A percentile compares a stretch with the other conserved stretches of the same genome.
phyloP scores from a whole-genome alignment of 2,329 filamentous ascomycete species.

The Stromatinia cepivora region DNA sequence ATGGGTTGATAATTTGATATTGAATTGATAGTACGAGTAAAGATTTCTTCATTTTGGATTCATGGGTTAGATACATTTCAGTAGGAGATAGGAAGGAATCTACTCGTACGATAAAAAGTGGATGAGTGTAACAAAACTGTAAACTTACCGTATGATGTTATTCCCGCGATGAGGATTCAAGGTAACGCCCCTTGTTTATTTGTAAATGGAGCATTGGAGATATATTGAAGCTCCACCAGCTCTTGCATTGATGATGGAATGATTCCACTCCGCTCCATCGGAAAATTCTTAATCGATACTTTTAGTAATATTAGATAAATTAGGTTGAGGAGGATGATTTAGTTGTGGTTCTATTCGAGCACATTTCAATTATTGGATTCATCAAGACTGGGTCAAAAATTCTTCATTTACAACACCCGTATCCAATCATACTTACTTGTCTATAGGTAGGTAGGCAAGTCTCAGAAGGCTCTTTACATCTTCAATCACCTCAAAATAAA shows the following conservation, averaged over 20 bases:
- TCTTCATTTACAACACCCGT: neutral
- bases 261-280: slow-evolving; percentile 12
- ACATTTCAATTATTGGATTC: neutral
- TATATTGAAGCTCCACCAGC: neutral
- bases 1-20: neutral
- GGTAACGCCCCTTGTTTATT: neutral
- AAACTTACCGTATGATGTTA: neutral
- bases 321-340: neutral
- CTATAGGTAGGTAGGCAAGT: neutral
- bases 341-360: neutral
- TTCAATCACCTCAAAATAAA: neutral
- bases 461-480: neutral
- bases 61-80: neutral
- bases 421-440: neutral
- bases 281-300: neutral
- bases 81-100: neutral
- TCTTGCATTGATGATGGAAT: slow-evolving; percentile 12
- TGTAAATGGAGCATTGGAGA: slow-evolving; percentile 10
- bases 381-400: neutral
- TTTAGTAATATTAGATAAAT: neutral
- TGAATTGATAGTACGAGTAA: neutral
- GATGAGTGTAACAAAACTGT: neutral
- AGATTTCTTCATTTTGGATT: neutral
- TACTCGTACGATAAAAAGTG: slow-evolving; percentile 15
- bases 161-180: neutral